Conservation (phyloP, 2,329 filamentous ascomycete genomes). For the Drechslerella coelobrocha region DNA sequence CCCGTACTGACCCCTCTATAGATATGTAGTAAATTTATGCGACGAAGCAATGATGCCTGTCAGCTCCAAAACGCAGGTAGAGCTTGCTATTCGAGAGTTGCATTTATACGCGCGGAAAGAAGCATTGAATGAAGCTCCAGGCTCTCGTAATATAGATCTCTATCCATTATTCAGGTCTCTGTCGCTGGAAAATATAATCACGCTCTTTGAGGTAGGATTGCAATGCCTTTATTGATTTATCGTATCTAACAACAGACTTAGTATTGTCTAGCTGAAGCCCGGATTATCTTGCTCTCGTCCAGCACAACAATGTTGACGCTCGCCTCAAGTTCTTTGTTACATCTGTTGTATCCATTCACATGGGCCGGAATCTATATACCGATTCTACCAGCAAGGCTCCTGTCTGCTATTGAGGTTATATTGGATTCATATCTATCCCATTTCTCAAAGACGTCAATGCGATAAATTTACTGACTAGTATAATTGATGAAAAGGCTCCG, state of each 20-base stretch:
- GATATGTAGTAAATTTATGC: slow-evolving; percentile 93
- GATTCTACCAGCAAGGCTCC: slow-evolving; percentile 81
- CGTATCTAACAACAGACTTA: slow-evolving; percentile 50
- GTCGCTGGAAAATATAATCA: slow-evolving; percentile 88
- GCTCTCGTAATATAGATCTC: slow-evolving; percentile 86
- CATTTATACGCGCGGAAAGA: slow-evolving; percentile 92
- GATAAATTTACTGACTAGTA: not conserved
- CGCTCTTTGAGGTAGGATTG: slow-evolving; percentile 73
- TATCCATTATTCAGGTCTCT: slow-evolving; percentile 90
- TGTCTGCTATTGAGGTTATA: slow-evolving; percentile 74
- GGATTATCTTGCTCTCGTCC: slow-evolving; percentile 94
- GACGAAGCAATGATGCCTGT: slow-evolving; percentile 92
- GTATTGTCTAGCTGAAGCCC: slow-evolving; percentile 88
- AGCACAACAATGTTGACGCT: slow-evolving; percentile 96
- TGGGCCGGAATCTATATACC: slow-evolving; percentile 97
- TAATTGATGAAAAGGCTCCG: slow-evolving; percentile 68
- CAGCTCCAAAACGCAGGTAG: slow-evolving; percentile 93
- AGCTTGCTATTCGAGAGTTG: slow-evolving; percentile 85
- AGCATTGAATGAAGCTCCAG: slow-evolving; percentile 88
- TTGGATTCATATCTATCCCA: not conserved
- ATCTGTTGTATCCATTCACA: slow-evolving; percentile 84
- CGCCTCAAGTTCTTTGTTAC: slow-evolving; percentile 83
- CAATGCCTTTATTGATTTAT: not conserved
- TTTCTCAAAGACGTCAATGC: not conserved
- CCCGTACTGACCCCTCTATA: slow-evolving; percentile 22